Evolutionary conservation across 306 rosid species (phyloP).

Genomic region (Acacia acuminata): DNA sequence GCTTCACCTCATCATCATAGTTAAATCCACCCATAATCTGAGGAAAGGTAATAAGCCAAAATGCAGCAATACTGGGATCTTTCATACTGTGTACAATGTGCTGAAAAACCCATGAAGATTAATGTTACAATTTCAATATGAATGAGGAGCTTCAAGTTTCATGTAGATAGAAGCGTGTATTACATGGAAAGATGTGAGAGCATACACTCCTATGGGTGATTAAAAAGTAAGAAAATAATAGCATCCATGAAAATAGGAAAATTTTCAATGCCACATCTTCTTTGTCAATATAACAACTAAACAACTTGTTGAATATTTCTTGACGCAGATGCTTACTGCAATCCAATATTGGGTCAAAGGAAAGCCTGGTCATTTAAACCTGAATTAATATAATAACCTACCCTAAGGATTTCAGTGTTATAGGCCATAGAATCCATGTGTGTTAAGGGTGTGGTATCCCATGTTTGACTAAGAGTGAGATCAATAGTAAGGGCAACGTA

Average conservation of each 20-base stretch:
- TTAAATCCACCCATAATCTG: constrained; percentile 82
- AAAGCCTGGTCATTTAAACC: neutral
- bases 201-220: constrained; percentile 6
- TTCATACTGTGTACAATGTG: constrained; percentile 90
- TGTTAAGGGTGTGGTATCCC: neutral
- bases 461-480: neutral
- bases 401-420: neutral
- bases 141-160: constrained; percentile 28
- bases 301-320: neutral
- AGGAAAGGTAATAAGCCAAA: constrained; percentile 90
- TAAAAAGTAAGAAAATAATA: constrained; percentile 6
- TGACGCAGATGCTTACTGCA: neutral
- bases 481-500: neutral
- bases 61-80: constrained; percentile 95
- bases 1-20: constrained; percentile 82
- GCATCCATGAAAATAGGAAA: constrained; percentile 9
- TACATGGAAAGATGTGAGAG: constrained; percentile 15
- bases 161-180: neutral
- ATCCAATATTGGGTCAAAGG: neutral
- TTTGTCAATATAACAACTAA: neutral
- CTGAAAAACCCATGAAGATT: constrained; percentile 44
- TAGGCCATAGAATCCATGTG: neutral
- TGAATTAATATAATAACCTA: neutral
- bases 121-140: constrained; percentile 33
- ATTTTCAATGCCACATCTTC: neutral